A percentile compares a stretch with the other conserved stretches of the same genome.
phyloP scores from a whole-genome alignment of 495 filamentous ascomycete genomes.

The Daldinia decipiens region DNA sequence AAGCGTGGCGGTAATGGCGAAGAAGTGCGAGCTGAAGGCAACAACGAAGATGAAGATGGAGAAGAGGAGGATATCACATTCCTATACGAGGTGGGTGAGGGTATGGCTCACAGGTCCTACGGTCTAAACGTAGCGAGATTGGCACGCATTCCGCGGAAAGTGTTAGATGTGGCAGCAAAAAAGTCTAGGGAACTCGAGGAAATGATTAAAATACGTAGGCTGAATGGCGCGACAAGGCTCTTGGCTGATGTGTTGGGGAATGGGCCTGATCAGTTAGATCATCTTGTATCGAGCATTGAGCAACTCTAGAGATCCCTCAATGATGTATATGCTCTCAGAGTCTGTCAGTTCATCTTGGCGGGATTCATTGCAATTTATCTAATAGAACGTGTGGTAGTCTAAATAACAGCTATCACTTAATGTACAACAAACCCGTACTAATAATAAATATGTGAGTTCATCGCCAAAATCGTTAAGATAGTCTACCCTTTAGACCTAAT shows the following conservation, averaged over 20 bases:
- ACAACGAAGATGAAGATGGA: slow-evolving; percentile 46
- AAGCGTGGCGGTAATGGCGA: slow-evolving; percentile 45
- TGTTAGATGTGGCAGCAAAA: slow-evolving; percentile 78
- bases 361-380: slow-evolving; percentile 17
- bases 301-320: slow-evolving; percentile 49
- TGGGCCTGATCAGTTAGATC: slow-evolving; percentile 54
- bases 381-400: slow-evolving; percentile 10
- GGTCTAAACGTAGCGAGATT: slow-evolving; percentile 92
- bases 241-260: slow-evolving; percentile 55
- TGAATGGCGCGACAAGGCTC: slow-evolving; percentile 59
- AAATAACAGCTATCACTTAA: slow-evolving; percentile 29
- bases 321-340: not conserved
- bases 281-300: slow-evolving; percentile 61
- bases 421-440: slow-evolving; percentile 30
- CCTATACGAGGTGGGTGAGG: slow-evolving; percentile 83
- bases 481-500: slow-evolving; percentile 12
- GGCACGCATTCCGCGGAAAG: slow-evolving; percentile 78
- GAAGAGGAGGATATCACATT: slow-evolving; percentile 75
- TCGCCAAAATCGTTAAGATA: slow-evolving; percentile 25
- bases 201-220: slow-evolving; percentile 68
- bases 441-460: slow-evolving; percentile 4
- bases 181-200: slow-evolving; percentile 87
- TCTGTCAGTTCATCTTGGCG: not conserved
- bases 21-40: slow-evolving; percentile 16
- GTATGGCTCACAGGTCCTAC: slow-evolving; percentile 92